Evolutionary conservation across 2,329 filamentous ascomycete species (phyloP).

Genomic region (Aspergillus hortae): DNA sequence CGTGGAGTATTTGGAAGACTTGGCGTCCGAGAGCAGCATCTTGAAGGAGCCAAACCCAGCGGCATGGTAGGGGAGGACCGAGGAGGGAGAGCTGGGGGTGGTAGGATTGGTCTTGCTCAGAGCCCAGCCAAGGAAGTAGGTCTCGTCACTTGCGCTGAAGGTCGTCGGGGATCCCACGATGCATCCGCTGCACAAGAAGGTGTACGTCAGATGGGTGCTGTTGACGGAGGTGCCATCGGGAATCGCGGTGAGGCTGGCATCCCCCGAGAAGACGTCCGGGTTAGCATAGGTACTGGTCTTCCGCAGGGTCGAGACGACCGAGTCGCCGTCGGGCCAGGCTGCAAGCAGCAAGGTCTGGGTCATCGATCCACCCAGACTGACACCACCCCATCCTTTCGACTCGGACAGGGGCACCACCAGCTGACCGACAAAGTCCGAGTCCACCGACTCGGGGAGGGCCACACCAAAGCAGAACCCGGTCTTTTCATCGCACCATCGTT

Average conservation of each 20-base stretch:
- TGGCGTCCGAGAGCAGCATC: conserved; percentile 12
- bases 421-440: conserved; percentile 15
- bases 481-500: conserved; percentile 14
- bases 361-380: conserved; percentile 14
- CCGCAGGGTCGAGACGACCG: conserved; percentile 11
- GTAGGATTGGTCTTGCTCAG: conserved; percentile 13
- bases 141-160: conserved; percentile 9
- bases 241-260: conserved; percentile 12
- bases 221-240: conserved; percentile 13
- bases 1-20: conserved; percentile 15
- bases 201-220: conserved; percentile 17
- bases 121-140: conserved; percentile 16
- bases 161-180: conserved; percentile 13
- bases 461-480: conserved; percentile 17
- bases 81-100: conserved; percentile 10
- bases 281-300: conserved; percentile 11
- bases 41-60: conserved; percentile 15
- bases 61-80: conserved; percentile 13
- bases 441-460: conserved; percentile 13
- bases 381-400: conserved; percentile 18
- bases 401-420: conserved; percentile 12
- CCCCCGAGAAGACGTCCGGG: conserved; percentile 10
- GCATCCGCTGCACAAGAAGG: conserved; percentile 15
- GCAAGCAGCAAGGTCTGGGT: conserved; percentile 12
- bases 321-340: conserved; percentile 15